phyloP scores from a whole-genome alignment of 164 flowering plant species.

The Berberis thunbergii region DNA sequence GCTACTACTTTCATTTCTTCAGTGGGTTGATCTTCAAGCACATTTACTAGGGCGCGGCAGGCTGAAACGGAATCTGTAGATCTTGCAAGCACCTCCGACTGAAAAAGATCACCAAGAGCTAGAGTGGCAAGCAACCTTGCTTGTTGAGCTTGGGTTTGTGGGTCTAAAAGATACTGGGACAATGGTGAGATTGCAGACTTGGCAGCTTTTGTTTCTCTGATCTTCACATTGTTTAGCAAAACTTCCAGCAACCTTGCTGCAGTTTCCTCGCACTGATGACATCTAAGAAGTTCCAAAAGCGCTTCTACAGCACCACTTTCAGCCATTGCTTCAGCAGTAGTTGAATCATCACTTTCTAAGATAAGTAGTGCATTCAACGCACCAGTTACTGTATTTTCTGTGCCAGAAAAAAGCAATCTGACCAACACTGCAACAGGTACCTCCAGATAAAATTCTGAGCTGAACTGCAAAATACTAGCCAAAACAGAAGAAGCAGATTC shows the following conservation, averaged over 20 bases:
- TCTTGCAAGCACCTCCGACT: constrained; percentile 87
- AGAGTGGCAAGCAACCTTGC: constrained; percentile 85
- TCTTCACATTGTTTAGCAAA: constrained; percentile 26
- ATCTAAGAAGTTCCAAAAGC: constrained; percentile 30
- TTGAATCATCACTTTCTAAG: constrained; percentile 85
- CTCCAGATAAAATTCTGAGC: constrained; percentile 91
- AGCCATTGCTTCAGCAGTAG: constrained; percentile 98
- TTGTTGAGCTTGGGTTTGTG: constrained; percentile 96
- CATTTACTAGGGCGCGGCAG: constrained; percentile 91
- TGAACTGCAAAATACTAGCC: constrained; percentile 76
- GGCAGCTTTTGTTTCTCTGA: constrained; percentile 59
- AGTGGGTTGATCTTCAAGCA: constrained; percentile 95
- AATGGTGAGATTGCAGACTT: constrained; percentile 79
- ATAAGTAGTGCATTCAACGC: constrained; percentile 92
- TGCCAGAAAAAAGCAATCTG: constrained; percentile 79
- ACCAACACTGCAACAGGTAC: constrained; percentile 97
- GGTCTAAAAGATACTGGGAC: constrained; percentile 94
- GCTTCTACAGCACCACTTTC: constrained; percentile 56
- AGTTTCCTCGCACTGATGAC: constrained; percentile 34
- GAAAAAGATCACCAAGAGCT: constrained; percentile 95
- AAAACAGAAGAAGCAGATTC: constrained; percentile 89
- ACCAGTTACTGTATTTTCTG: constrained; percentile 74
- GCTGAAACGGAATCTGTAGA: constrained; percentile 88
- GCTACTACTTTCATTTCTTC: constrained; percentile 99
- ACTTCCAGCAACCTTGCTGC: constrained; percentile 30